Conservation (phyloP, 108 stramenopile species). For the Aurantiochytrium sp. region DNA sequence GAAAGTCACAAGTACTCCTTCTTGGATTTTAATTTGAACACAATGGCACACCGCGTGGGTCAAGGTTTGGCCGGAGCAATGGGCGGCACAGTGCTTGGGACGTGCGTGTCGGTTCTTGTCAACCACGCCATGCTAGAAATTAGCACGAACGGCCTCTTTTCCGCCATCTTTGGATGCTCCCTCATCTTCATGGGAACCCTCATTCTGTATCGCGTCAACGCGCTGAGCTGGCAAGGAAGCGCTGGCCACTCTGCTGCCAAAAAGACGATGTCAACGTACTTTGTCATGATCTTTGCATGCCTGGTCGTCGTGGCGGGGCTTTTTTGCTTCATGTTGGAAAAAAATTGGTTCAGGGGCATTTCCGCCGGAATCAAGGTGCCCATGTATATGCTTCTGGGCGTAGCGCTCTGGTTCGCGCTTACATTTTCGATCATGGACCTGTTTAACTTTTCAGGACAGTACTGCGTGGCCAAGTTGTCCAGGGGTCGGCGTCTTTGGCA, state of each 20-base stretch:
- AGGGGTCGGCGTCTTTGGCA: neutral
- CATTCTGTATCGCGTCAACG: neutral
- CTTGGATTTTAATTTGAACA: too few species aligned
- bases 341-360: neutral
- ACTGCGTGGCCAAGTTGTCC: neutral
- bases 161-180: neutral
- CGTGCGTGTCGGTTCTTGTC: neutral
- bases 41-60: neutral
- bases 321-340: neutral
- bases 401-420: constrained; percentile 7
- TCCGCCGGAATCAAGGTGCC: neutral
- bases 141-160: neutral
- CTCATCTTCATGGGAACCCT: neutral
- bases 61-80: neutral
- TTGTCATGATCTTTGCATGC: constrained; percentile 14
- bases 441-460: neutral
- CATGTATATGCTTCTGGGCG: neutral
- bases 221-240: neutral
- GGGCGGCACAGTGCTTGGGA: neutral
- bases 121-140: constrained; percentile 9
- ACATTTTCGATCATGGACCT: constrained; percentile 9
- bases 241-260: neutral
- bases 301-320: neutral
- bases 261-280: neutral
- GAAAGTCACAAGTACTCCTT: too few species aligned